Evolutionary conservation across 495 filamentous ascomycete species (phyloP).

Genomic region (Penicillium mononematosum): DNA sequence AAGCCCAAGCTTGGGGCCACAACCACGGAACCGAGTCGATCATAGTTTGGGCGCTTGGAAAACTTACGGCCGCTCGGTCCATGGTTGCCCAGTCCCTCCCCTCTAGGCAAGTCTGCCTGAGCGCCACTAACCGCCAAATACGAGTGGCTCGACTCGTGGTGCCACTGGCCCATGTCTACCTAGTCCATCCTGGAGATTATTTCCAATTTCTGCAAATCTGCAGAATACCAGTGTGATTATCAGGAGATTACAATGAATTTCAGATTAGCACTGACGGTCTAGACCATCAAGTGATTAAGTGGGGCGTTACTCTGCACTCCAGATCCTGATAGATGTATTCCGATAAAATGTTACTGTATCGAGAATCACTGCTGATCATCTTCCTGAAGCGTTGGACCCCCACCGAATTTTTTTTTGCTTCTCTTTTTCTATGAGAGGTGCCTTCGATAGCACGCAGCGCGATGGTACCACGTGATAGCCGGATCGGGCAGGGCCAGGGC

Average conservation of each 20-base stretch:
- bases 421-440: background rate
- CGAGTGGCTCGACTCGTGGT: slow-evolving; percentile 9
- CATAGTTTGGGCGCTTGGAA: slow-evolving; percentile 25
- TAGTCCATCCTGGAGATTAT: slow-evolving; percentile 1
- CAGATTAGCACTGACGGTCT: background rate
- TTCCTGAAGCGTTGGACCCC: background rate
- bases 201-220: slow-evolving; percentile 3
- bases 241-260: too few relatives aligned
- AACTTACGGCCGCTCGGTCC: slow-evolving; percentile 22
- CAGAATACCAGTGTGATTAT: background rate
- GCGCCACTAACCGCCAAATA: slow-evolving; percentile 21
- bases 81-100: slow-evolving; percentile 16
- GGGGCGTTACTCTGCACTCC: slow-evolving; percentile 6
- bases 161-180: slow-evolving; percentile 1
- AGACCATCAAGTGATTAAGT: background rate
- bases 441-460: background rate
- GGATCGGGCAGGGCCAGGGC: background rate
- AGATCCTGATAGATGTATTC: background rate
- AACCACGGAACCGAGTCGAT: slow-evolving; percentile 29
- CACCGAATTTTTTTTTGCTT: background rate
- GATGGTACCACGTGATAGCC: slow-evolving; percentile 4
- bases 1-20: slow-evolving; percentile 13
- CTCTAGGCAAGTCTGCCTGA: slow-evolving; percentile 18
- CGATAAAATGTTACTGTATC: background rate
- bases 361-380: background rate